Evolutionary conservation across 2,329 filamentous ascomycete species (phyloP), one percentile per base, ranked within the genome.

Genomic region (Aspergillus chevalieri): DNA sequence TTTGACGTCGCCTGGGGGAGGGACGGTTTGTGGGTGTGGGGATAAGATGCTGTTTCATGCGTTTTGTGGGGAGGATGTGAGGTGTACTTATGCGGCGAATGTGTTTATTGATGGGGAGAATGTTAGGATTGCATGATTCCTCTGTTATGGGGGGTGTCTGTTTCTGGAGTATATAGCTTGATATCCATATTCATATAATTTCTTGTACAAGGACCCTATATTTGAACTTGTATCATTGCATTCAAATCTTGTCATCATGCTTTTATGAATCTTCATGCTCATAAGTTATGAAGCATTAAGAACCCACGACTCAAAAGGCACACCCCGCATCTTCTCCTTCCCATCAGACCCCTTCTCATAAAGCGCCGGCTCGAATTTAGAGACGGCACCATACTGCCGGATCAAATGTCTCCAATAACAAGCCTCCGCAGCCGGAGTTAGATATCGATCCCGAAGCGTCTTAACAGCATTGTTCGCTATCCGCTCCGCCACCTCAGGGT

Each of bases 371-470:
- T 71, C 66, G 51, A 74, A 74, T 42, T 70, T 71, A 36, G 71
- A 71, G 7, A 63, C 63, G 8, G 62, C 57, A 6, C 62, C 67
- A 57, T 70, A 72, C 47, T 57, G 56, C 24, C 63, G 56, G 24
- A 78, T 65, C 50, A 79, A 57, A 43, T 72, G 67, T 9, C 78
- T 68, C 78, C 78, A 81, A 54, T 81, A 81, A 53, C 78, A 81
- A 2, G 74, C 71, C 60, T 80, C 75, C 1, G 78, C 77, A 3
- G 77, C 76, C 1, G 77, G 76, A 1, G 77, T 80, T 26, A 80
- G 63, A 56, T 80, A 80, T 3, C 74, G 64, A 55, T 80, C 76
- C 2, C 77, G 69, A 56, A 80, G 79, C 14, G 69, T 73, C 39
- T 59, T 59, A 5, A 74, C 69, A 3, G 67, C 70, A 55, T 80